A percentile compares a stretch with the other conserved stretches of the same genome.
Conservation (phyloP, 371 early-diverging fungal species). For the Conidiobolus incongruus region DNA sequence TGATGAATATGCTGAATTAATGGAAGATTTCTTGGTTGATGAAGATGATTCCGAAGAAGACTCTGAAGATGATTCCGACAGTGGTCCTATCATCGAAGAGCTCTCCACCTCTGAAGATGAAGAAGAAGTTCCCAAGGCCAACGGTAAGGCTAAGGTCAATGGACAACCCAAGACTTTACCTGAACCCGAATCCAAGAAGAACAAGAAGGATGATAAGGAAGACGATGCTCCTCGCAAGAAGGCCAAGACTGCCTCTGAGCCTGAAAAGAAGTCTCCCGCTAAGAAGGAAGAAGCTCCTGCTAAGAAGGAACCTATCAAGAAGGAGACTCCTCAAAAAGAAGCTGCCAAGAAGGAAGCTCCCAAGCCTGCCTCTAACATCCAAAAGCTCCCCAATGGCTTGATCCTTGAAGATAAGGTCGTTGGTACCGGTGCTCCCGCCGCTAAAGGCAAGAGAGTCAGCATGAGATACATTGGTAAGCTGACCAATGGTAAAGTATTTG, state of each 20-base stretch:
- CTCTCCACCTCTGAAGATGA: not conserved
- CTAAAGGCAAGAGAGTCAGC: not conserved
- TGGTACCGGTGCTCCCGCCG: not conserved
- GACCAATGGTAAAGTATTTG: conserved; percentile 81
- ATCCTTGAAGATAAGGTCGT: not conserved
- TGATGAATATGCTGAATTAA: not conserved
- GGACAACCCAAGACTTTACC: not conserved
- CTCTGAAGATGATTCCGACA: not conserved
- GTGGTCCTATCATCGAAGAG: not conserved
- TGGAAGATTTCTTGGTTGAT: not conserved
- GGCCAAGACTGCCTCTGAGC: not conserved
- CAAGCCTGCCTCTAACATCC: not conserved
- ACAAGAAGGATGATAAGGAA: not conserved
- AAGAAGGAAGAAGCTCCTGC: not conserved
- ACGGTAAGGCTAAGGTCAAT: not conserved
- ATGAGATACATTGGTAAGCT: conserved; percentile 14
- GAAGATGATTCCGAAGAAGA: conserved; percentile 1
- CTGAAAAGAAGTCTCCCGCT: not conserved
- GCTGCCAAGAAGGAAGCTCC: no score
- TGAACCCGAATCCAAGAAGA: not conserved
- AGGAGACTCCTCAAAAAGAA: not conserved
- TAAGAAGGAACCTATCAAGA: not conserved
- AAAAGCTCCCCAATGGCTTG: conserved; percentile 1
- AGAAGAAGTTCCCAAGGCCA: not conserved
- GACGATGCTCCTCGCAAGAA: not conserved